A percentile compares a stretch with the other conserved stretches of the same genome.
phyloP scores from a whole-genome alignment of 495 filamentous ascomycete species.

The Chaetomium fimeti region DNA sequence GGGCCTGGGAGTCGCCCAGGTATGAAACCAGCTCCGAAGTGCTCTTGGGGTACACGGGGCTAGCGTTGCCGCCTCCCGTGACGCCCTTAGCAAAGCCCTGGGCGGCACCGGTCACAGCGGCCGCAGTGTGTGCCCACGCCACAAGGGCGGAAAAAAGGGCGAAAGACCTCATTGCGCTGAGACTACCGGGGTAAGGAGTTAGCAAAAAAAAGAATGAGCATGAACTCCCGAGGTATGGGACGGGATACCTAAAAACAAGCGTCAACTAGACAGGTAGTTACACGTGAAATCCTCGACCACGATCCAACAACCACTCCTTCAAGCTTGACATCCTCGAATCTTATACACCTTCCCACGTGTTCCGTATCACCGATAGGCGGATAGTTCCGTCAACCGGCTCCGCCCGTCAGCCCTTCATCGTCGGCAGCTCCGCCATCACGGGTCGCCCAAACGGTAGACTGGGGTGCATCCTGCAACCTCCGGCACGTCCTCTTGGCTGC shows the following conservation, averaged over 20 bases:
- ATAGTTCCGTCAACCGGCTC: not conserved
- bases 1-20: slow-evolving; percentile 11
- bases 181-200: not conserved
- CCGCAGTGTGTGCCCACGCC: slow-evolving; percentile 6
- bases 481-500: not conserved
- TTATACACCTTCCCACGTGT: not conserved
- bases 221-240: not conserved
- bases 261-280: not conserved
- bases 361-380: not conserved
- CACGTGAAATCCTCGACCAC: not conserved
- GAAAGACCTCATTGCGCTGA: not conserved
- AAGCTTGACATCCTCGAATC: not conserved
- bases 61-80: slow-evolving; percentile 10
- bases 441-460: not conserved
- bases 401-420: not conserved
- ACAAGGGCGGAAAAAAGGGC: not conserved
- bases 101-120: slow-evolving; percentile 12
- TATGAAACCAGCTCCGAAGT: slow-evolving; percentile 10
- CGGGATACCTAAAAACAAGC: not conserved
- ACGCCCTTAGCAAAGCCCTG: slow-evolving; percentile 14
- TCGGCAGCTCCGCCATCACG: not conserved
- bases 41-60: slow-evolving; percentile 6
- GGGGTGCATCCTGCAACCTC: not conserved
- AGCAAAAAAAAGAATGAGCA: not conserved
- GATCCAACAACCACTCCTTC: not conserved